Evolutionary conservation across 371 early-diverging fungal genomes (phyloP), one percentile per base, ranked within the genome.

Genomic region (Lichtheimia corymbifera): DNA sequence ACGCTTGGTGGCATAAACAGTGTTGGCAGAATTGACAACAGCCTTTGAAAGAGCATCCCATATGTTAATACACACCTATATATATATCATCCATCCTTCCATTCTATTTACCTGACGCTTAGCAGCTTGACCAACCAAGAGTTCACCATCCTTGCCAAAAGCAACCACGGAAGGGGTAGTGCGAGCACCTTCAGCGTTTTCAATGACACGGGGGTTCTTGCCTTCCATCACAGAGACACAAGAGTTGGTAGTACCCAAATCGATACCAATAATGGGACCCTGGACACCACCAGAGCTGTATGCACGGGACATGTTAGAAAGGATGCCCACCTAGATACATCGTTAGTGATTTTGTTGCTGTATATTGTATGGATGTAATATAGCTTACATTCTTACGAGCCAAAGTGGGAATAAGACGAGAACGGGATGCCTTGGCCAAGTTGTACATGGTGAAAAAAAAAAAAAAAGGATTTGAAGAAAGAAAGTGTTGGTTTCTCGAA

Each of bases 221-320:
- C 99, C 97, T 79, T 98, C 97, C 92, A 98, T 95, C 44, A 98
- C 90, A 40, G 97, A 89, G 22, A 98, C 98, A 73, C 99, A 99
- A n/a, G 99, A 97, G 87, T 99, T 98, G 63, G 99, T 99, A 50
- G 99, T 99, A 59, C 99, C 99, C 66, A 99, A 85, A 85, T 99
- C 99, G 67, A 99, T 98, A 73, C 99, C 99, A 65, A 99, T 94
- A 53, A 97, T 96, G 59, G 86, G 85, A 30, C 97, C 97, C 69
- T 88, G 88, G 24, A 93, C 88, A 70, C 91, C 92, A 70, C 91
- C 92, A 59, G 83, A 78, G 75, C 86, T 80, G 47, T 67, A 68
- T 30, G 58, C 42, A 50, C 64, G 72, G 20, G 63, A 50, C 41
- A 61, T 25, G 59, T 54, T 62, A 7, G 68, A 60, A 18, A 64